These are phyloP conservation scores for Chrysanthemum makinoi DNA, from an alignment of 129 eudicot genomes.

Conservation along the genomic window DNA sequence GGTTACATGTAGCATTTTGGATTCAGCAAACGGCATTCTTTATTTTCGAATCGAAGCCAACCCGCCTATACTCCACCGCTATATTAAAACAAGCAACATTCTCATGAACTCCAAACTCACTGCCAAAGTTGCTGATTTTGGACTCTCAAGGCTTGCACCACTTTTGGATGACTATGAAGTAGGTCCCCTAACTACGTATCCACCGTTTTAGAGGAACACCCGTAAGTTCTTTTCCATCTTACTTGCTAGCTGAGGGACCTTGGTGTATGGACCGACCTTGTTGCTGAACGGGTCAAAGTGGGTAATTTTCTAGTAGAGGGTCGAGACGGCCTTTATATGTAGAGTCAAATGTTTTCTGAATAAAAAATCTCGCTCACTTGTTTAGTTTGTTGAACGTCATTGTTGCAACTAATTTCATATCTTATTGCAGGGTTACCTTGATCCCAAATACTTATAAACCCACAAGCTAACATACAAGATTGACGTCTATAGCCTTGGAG, in stretches of 20 bases:
- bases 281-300: background rate
- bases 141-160: conserved; percentile 90
- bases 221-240: conserved; percentile 39
- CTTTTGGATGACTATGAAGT: conserved; percentile 49
- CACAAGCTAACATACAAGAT: conserved; percentile 72
- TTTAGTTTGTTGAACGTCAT: background rate
- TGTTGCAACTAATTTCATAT: background rate
- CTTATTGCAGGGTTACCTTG: conserved; percentile 76
- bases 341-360: too few relatives aligned
- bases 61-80: conserved; percentile 82
- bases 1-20: conserved; percentile 68
- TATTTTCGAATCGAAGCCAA: conserved; percentile 86
- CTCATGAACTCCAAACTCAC: conserved; percentile 65
- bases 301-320: background rate
- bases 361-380: too few relatives aligned
- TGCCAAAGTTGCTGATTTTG: conserved; percentile 92
- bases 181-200: conserved; percentile 60
- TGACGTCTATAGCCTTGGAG: conserved; percentile 92
- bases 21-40: conserved; percentile 74
- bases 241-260: background rate
- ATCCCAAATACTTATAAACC: conserved; percentile 79
- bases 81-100: conserved; percentile 84
- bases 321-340: too few relatives aligned
- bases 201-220: conserved; percentile 84
- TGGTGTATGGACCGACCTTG: background rate